These are phyloP conservation scores for Chytriomyces sp. DNA, from an alignment of 192 early-diverging fungal species.

Conservation along the genomic window DNA sequence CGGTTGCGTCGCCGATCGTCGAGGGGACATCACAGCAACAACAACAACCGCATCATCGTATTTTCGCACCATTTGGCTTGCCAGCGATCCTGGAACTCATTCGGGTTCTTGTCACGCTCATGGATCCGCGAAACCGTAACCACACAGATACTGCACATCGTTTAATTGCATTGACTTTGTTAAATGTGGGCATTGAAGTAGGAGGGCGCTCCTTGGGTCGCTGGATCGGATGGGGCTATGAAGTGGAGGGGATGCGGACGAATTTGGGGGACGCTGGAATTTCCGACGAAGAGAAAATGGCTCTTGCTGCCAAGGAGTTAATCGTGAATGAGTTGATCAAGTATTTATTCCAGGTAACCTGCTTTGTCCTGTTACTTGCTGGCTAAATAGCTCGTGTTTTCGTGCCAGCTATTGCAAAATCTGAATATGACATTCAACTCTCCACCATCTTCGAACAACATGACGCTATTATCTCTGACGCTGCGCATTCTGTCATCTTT, in stretches of 20 bases:
- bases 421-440: conserved; percentile 50
- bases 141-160: conserved; percentile 93
- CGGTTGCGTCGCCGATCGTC: not conserved
- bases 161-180: conserved; percentile 83
- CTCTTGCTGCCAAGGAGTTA: conserved; percentile 51
- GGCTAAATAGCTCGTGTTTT: conserved; percentile 20
- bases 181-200: conserved; percentile 84
- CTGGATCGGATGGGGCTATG: conserved; percentile 48
- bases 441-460: conserved; percentile 38
- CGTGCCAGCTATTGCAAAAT: conserved; percentile 53
- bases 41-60: not conserved
- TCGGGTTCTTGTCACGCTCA: conserved; percentile 84
- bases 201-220: conserved; percentile 76
- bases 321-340: conserved; percentile 84
- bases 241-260: conserved; percentile 12
- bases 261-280: not conserved
- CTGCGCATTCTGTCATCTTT: conserved; percentile 68
- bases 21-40: conserved; percentile 3
- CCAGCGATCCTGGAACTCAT: conserved; percentile 89
- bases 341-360: conserved; percentile 74
- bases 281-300: conserved; percentile 43
- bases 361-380: conserved; percentile 22
- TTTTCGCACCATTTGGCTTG: conserved; percentile 69
- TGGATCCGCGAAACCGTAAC: conserved; percentile 86
- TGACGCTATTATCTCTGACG: conserved; percentile 59